Evolutionary conservation across 1,139 yeast genomes (phyloP).

Genomic region (Fermentozyma sake): DNA sequence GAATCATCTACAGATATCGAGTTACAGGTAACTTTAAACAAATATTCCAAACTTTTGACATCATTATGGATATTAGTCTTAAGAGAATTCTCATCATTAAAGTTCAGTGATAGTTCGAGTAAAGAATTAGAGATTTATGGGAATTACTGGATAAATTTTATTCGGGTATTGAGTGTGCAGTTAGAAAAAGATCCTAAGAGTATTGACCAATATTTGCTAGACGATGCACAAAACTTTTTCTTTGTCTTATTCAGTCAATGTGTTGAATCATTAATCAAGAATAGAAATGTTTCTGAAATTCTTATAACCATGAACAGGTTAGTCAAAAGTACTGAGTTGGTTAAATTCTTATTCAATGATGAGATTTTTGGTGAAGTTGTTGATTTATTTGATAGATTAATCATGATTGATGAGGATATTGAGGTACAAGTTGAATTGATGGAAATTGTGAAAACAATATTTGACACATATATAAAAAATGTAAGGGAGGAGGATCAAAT

Average conservation of each 20-base stretch:
- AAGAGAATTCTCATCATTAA: conserved; percentile 67
- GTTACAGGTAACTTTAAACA: conserved; percentile 43
- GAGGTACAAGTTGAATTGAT: conserved; percentile 52
- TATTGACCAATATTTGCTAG: conserved; percentile 44
- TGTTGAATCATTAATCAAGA: conserved; percentile 61
- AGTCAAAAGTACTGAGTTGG: conserved; percentile 53
- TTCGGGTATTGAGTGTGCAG: conserved; percentile 70
- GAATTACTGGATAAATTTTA: conserved; percentile 73
- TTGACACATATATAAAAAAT: conserved; percentile 21
- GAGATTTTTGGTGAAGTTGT: conserved; percentile 71
- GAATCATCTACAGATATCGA: too few relatives aligned
- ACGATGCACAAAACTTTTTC: conserved; percentile 69
- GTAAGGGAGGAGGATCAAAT: conserved; percentile 29
- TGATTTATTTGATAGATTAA: conserved; percentile 70
- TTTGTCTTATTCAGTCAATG: conserved; percentile 83
- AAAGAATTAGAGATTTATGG: conserved; percentile 57
- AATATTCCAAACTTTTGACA: conserved; percentile 56
- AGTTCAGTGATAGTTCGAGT: conserved; percentile 47
- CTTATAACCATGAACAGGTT: conserved; percentile 54
- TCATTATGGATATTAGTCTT: conserved; percentile 79
- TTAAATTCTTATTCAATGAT: conserved; percentile 59
- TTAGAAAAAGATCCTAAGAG: conserved; percentile 47
- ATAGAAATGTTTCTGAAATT: conserved; percentile 36
- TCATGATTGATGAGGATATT: conserved; percentile 52
- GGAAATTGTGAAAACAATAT: conserved; percentile 52